Evolutionary conservation across 768 basidiomycete genomes (phyloP).

Genomic region (Gautieria morchelliformis): DNA sequence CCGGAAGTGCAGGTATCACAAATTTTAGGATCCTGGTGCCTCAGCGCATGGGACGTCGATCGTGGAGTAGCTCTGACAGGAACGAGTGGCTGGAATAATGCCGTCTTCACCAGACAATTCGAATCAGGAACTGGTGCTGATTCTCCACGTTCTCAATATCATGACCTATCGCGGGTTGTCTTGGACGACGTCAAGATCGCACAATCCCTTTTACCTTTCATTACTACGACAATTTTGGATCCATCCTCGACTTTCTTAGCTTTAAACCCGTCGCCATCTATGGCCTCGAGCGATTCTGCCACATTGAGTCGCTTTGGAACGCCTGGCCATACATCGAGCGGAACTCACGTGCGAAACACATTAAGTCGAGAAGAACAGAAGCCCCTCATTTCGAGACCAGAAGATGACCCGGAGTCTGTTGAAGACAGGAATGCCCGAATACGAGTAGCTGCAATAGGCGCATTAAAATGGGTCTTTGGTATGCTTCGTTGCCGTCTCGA

Average conservation of each 20-base stretch:
- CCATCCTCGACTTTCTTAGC: conserved; percentile 17
- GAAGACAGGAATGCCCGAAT: conserved; percentile 61
- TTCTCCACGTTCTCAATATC: background rate
- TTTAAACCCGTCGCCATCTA: conserved; percentile 46
- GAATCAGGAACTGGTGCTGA: background rate
- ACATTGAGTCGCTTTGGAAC: background rate
- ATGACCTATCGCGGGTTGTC: conserved; percentile 16
- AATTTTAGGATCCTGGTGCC: conserved; percentile 64
- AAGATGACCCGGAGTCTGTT: conserved; percentile 60
- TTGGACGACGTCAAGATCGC: conserved; percentile 23
- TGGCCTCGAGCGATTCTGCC: conserved; percentile 21
- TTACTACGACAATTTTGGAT: background rate
- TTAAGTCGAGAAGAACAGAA: background rate
- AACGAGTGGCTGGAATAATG: conserved; percentile 42
- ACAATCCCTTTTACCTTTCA: conserved; percentile 1
- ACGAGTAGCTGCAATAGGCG: conserved; percentile 59
- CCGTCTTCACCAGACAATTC: conserved; percentile 13
- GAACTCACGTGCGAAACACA: background rate
- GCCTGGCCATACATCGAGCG: background rate
- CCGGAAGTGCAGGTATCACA: conserved; percentile 42
- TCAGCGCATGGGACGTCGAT: conserved; percentile 65
- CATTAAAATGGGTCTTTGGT: conserved; percentile 56
- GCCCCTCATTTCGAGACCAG: conserved; percentile 31
- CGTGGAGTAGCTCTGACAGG: conserved; percentile 45
- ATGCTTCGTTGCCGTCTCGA: conserved; percentile 13